Evolutionary conservation across 129 eudicot species (phyloP), one percentile per base, ranked within the genome.

Genomic region (Heracleum sosnowskyi): DNA sequence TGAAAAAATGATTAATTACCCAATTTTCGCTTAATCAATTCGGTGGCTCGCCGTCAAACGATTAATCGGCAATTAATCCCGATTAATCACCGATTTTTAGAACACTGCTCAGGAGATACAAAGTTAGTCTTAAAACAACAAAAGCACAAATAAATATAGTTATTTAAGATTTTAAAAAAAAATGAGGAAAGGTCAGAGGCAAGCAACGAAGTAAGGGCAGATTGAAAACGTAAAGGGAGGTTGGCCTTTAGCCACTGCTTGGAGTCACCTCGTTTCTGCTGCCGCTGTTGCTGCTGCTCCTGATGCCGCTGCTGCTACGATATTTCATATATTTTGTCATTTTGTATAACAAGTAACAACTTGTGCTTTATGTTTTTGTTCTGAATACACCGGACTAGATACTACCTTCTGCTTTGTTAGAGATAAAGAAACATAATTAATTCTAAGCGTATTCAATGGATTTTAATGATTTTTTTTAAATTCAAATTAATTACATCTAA

Each of bases 201-300:
- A 16, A 44, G 4, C 8, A 66, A 29, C 20, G 11, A 3, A 31
- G 40, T 4, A 11, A 66, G 72, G 72, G 72, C 72, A 15, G 24
- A 66, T 28, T 12, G 22, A 31, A 15, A 60, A 60, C 64, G 64
- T 24, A 57, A 57, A 60, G 6, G 24, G 1, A 66, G 39, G 8
- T 66, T 66, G 72, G 72, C 72, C 39, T 66, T 66, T 31, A 31
- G 72, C 40, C 20, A 5, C 24, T 66, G 72, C 72, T 31, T 66
- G 72, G 72, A 66, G 72, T 66, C 72, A 66, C 72, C 72, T 66
- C 36, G 71, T 64, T 64, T 64, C 71, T 33, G 72, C 2, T 66
- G 37, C 39, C 5, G 33, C 6, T 60, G 28, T 8, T 24, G 12
- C 15, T 60, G 34, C 39, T 63, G 18, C 36, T 63, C 5, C 36